Evolutionary conservation across 2,329 filamentous ascomycete genomes (phyloP).

Genomic region (Lasiodiplodia sp.): DNA sequence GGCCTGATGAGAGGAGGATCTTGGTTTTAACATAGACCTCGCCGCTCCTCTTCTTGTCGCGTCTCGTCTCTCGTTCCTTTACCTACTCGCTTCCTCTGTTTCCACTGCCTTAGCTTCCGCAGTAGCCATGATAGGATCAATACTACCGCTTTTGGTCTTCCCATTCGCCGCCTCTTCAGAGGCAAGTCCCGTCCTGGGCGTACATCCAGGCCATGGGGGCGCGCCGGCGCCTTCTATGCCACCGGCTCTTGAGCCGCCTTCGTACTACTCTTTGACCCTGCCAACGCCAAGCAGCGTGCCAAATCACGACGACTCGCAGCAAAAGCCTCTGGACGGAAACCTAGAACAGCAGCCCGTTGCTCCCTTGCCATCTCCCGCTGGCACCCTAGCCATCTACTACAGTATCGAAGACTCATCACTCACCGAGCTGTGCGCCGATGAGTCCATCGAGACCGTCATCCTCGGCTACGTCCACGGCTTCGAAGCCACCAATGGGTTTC

Average conservation of each 20-base stretch:
- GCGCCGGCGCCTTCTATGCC: conserved; percentile 4
- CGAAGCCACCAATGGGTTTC: conserved; percentile 22
- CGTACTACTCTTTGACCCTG: conserved; percentile 5
- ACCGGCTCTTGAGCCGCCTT: conserved; percentile 8
- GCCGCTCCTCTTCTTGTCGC: neutral
- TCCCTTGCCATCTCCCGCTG: neutral
- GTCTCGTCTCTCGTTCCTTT: neutral
- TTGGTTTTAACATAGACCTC: conserved; percentile 16
- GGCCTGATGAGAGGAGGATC: conserved; percentile 9
- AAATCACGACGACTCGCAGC: conserved; percentile 4
- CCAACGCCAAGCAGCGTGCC: conserved; percentile 1
- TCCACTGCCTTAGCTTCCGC: neutral
- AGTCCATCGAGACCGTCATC: conserved; percentile 15
- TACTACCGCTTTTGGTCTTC: conserved; percentile 12
- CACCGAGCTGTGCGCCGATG: conserved; percentile 9
- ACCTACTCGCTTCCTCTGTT: neutral
- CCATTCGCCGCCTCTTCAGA: conserved; percentile 15
- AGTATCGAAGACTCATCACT: conserved; percentile 15
- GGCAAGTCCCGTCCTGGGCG: neutral
- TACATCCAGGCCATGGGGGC: conserved; percentile 28
- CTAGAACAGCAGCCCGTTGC: neutral
- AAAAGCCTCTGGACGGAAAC: conserved; percentile 8
- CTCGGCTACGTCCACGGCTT: conserved; percentile 24
- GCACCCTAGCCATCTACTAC: conserved; percentile 5
- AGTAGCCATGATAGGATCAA: conserved; percentile 6